Evolutionary conservation across 2,329 filamentous ascomycete species (phyloP).

Genomic region (Phyllosticta citriasiana): DNA sequence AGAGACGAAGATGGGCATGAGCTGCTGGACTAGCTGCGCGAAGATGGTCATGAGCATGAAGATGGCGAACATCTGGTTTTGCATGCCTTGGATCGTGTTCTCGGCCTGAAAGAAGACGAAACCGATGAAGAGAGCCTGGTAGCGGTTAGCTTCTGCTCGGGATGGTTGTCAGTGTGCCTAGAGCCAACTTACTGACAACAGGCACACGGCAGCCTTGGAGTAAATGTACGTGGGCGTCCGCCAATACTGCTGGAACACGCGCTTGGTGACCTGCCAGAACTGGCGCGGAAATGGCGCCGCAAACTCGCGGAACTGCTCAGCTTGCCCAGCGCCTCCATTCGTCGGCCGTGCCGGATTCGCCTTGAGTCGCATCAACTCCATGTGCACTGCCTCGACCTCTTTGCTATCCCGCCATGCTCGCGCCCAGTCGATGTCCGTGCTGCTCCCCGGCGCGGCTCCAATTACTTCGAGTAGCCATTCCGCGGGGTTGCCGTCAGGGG

Average conservation of each 20-base stretch:
- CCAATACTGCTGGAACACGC: slow-evolving; percentile 15
- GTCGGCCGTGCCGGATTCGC: slow-evolving; percentile 1
- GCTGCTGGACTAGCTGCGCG: slow-evolving; percentile 66
- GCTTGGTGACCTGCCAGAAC: slow-evolving; percentile 11
- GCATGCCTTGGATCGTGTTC: slow-evolving; percentile 64
- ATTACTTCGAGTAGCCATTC: slow-evolving; percentile 57
- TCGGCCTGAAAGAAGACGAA: slow-evolving; percentile 68
- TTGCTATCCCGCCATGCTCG: slow-evolving; percentile 10
- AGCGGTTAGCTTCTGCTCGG: slow-evolving; percentile 11
- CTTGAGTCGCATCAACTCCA: slow-evolving; percentile 29
- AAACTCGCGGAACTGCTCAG: slow-evolving; percentile 10
- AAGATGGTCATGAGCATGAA: slow-evolving; percentile 79
- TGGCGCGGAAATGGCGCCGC: slow-evolving; percentile 13
- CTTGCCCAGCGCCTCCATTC: not conserved
- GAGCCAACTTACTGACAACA: slow-evolving; percentile 9
- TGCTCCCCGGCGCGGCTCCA: slow-evolving; percentile 7
- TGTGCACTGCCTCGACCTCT: slow-evolving; percentile 19
- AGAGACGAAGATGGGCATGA: slow-evolving; percentile 78
- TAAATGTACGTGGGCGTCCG: slow-evolving; percentile 16
- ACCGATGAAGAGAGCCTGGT: slow-evolving; percentile 61
- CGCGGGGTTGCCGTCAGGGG: slow-evolving; percentile 48
- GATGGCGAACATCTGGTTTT: slow-evolving; percentile 79
- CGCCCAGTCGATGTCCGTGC: slow-evolving; percentile 12
- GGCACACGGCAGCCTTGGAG: slow-evolving; percentile 11
- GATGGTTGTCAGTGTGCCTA: not conserved